These are phyloP conservation scores for Emergomyces orientalis DNA, from an alignment of 2,329 filamentous ascomycete genomes.

Conservation along the genomic window DNA sequence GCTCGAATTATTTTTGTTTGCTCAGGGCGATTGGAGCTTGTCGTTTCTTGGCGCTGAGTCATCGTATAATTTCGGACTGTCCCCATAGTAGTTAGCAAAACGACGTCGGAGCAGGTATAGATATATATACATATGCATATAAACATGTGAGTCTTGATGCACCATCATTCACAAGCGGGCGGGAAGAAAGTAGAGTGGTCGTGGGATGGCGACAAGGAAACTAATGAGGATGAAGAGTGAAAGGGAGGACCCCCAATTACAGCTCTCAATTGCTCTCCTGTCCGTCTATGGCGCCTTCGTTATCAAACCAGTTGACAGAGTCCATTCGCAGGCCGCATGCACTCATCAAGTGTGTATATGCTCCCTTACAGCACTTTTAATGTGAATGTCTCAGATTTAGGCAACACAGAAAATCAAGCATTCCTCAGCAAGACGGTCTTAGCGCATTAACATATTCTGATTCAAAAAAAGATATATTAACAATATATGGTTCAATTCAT, in stretches of 20 bases:
- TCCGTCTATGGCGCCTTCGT: too few species aligned
- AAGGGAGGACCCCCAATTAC: too few species aligned
- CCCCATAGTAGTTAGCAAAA: neutral
- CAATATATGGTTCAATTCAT: neutral
- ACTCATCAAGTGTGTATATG: neutral
- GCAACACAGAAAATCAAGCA: neutral
- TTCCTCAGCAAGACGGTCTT: neutral
- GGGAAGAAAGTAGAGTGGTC: too few species aligned
- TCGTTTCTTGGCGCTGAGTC: conserved; percentile 1
- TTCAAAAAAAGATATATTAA: neutral
- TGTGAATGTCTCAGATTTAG: neutral
- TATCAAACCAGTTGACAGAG: too few species aligned
- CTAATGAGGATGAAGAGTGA: neutral
- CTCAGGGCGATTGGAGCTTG: neutral
- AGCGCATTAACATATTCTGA: neutral
- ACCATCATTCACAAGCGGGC: neutral
- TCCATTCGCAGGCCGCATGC: too few species aligned
- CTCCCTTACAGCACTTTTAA: neutral
- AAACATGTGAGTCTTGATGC: too few species aligned
- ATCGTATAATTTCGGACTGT: too few species aligned
- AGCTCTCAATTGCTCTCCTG: neutral
- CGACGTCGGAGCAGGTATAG: neutral
- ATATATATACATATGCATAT: too few species aligned
- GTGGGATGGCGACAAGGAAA: too few species aligned
- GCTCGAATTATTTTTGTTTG: conserved; percentile 1